Base-by-base conservation (phyloP, 2,329 filamentous ascomycete genomes). In the Verruconis gallopava region DNA sequence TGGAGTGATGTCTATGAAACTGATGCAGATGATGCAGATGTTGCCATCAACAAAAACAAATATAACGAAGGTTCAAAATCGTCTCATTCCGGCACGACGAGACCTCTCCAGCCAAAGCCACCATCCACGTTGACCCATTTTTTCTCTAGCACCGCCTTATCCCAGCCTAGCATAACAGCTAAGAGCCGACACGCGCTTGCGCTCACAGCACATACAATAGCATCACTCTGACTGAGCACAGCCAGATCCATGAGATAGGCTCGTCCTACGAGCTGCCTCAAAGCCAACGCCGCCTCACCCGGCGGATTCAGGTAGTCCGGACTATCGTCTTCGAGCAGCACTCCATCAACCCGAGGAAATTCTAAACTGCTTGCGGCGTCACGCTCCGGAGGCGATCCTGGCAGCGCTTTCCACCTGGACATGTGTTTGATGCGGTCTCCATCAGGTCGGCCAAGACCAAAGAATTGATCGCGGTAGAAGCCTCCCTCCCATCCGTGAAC, bases 121-220 rank as follows among this genome's bases (percentile, higher is more conserved):
- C 79, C 80, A 56, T 89, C 83, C n/a, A 93, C 73, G 60, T 93
- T 93, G 45, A 75, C 68, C 82, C 85, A 93, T 35, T 68, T 66
- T 1, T 67, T 69, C 14, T 68, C 58, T 22, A 65, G 65, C 46
- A 85, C 69, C 4, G 72, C 75, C 21, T 67, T 69, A 17, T 88
- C 79, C 82, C 83, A 88, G 0, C 85, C 85, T 76, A 91, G 77
- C 79, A 93, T 86, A 32, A 93, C 83, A 2, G 75, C 85, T 47
- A 93, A 57, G 41, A 93, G 53, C 17, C 83, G 72, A 57, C 85
- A 93, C 3, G 57, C 66, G 13, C 62, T 57, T 47, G 78, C 75
- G 50, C 79, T 84, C 18, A 88, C 79, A 2, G 78, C 81, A 53
- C 85, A 93, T 1, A 93, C 71, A 5, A 91, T 69, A 11, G 67